Conservation (phyloP, 768 basidiomycete species). For the Tulasnella sp. region DNA sequence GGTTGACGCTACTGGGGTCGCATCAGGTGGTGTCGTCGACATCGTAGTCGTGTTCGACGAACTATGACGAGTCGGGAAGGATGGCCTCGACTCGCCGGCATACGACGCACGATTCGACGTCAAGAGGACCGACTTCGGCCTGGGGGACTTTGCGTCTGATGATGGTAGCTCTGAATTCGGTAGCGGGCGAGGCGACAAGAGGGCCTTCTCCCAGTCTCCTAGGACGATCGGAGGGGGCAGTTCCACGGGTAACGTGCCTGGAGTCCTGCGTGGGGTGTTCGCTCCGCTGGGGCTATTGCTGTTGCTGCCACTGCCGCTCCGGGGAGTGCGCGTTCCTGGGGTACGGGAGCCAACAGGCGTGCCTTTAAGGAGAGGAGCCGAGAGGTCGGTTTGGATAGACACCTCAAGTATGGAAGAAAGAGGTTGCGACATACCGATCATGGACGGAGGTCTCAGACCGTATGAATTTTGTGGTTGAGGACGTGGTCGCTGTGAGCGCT, state of each 20-base stretch:
- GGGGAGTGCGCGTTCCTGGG: neutral
- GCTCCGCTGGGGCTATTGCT: neutral
- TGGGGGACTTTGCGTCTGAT: too few relatives aligned
- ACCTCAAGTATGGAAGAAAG: neutral
- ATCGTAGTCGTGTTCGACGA: too few relatives aligned
- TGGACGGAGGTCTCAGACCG: neutral
- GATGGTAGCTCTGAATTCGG: too few relatives aligned
- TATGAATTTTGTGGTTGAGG: neutral
- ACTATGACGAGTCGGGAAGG: too few relatives aligned
- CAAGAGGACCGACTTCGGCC: too few relatives aligned
- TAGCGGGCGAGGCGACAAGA: neutral
- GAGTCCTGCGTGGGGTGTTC: neutral
- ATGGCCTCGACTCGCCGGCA: too few relatives aligned
- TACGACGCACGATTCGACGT: too few relatives aligned
- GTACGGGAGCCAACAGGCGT: neutral
- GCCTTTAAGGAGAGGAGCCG: neutral
- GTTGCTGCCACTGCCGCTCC: neutral
- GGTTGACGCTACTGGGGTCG: too few relatives aligned
- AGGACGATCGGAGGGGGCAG: conserved; percentile 1
- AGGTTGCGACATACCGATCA: neutral
- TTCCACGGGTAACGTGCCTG: neutral
- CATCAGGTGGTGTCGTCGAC: too few relatives aligned
- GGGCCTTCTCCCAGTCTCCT: neutral
- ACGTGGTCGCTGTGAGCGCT: neutral
- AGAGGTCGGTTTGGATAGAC: neutral